phyloP scores from a whole-genome alignment of 192 early-diverging fungal species.

The Nowakowskiella sp. region DNA sequence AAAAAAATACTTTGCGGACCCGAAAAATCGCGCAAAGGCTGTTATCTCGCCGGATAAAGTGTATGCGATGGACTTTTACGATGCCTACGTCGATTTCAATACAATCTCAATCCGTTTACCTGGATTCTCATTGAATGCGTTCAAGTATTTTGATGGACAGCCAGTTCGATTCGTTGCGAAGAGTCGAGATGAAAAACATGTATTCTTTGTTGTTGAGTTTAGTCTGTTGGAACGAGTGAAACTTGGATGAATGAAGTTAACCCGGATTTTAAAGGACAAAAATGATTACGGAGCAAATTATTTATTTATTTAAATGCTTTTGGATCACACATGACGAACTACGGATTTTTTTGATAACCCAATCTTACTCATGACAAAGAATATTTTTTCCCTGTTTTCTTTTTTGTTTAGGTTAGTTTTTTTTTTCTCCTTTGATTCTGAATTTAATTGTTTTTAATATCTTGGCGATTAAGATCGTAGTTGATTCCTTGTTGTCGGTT shows the following conservation, averaged over 20 bases:
- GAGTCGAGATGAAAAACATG: background rate
- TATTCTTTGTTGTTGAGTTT: conserved; percentile 1
- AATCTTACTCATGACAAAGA: no score
- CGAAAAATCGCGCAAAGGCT: conserved; percentile 6
- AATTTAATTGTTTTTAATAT: no score
- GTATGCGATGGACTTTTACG: conserved; percentile 36
- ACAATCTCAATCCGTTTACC: conserved; percentile 24
- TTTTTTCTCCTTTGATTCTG: no score
- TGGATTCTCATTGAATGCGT: conserved; percentile 28
- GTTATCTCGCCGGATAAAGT: conserved; percentile 16
- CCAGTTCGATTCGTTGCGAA: conserved; percentile 22
- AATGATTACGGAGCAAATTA: no score
- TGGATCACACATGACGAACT: no score
- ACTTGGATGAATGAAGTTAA: background rate
- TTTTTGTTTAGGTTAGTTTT: no score
- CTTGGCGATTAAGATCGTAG: no score
- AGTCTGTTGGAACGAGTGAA: background rate
- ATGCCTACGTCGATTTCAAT: conserved; percentile 34
- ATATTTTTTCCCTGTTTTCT: no score
- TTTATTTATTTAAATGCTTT: no score
- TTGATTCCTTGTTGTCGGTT: no score
- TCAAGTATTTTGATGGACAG: conserved; percentile 36
- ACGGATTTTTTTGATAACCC: no score
- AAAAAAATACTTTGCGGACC: conserved; percentile 23
- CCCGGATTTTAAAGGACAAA: no score